Evolutionary conservation across 495 filamentous ascomycete genomes (phyloP), one percentile per base, ranked within the genome.

Genomic region (Aspergillus wentii): DNA sequence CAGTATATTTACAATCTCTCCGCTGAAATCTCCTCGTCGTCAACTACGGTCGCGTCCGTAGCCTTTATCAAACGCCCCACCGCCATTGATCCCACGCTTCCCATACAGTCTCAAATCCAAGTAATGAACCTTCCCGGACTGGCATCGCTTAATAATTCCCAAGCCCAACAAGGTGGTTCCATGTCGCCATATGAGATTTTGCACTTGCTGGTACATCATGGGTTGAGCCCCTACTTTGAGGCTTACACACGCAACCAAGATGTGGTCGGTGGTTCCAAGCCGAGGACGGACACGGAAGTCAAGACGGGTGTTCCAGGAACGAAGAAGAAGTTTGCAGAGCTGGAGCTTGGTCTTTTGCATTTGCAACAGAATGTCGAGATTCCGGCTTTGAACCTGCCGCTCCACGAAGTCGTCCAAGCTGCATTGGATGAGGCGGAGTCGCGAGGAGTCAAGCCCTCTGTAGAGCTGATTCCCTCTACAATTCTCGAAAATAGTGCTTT

Each of bases 351-450:
- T 42, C 72, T 99, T 39, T 69, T 85, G 41, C 89, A 97, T 54
- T 72, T 97, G 29, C 91, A 95, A 62, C 90, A 96, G 54, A 96
- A 97, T 72, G 86, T 94, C 36, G 92, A 99, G 61, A 96, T 99
- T 30, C 94, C 94, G 11, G 88, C 88, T 41, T 68, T 96, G 17
- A 82, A 82, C 3, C 71, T 99, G 34, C 79, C 86, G 2, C 75
- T 95, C 41, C 88, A 94, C 52, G 86, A 88, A 14, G 74, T 91
- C 5, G 85, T 97, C 14, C 88, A 95, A 58, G 74, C 68, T 34
- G 88, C 89, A 3, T 66, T 97, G 34, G 81, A 88, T 19, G 78
- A 83, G 41, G 89, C 92, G 17, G 68, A 69, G 38, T 60, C 71
- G 17, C 78, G 75, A 38, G 69, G 75, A 37, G 63, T 73, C 11